Percentiles rank a stretch among this genome's conserved stretches.
These are phyloP conservation scores for Elongisporangium undulatum DNA, from an alignment of 352 stramenopile species.

Conservation along the genomic window DNA sequence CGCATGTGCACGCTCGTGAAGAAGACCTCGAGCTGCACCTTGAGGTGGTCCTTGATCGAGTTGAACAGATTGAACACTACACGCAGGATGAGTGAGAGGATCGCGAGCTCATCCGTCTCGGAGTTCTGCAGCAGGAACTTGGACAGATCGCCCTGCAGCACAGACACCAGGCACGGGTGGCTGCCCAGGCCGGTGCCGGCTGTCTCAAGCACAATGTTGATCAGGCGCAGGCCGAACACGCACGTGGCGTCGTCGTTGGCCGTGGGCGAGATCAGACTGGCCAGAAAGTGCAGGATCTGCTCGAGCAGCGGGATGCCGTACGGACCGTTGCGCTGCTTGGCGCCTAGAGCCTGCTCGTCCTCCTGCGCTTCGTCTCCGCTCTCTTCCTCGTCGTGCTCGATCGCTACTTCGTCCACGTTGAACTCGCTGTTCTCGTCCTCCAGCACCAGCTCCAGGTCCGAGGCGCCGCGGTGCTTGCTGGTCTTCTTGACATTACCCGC, in stretches of 20 bases:
- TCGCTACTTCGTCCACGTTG: background rate
- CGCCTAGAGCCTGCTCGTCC: slow-evolving; percentile 17
- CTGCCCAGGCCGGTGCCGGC: slow-evolving; percentile 81
- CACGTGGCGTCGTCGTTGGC: slow-evolving; percentile 88
- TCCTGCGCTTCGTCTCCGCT: slow-evolving; percentile 7
- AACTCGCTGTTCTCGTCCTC: background rate
- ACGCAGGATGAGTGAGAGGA: slow-evolving; percentile 89
- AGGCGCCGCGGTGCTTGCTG: background rate
- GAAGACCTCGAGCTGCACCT: slow-evolving; percentile 99
- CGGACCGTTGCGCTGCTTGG: slow-evolving; percentile 29
- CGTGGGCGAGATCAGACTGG: slow-evolving; percentile 90
- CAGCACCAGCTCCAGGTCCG: background rate
- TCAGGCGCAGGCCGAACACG: slow-evolving; percentile 90
- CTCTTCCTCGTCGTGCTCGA: slow-evolving; percentile 2
- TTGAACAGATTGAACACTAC: slow-evolving; percentile 99
- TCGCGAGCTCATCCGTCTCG: slow-evolving; percentile 92
- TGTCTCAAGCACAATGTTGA: slow-evolving; percentile 97
- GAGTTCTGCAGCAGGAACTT: slow-evolving; percentile 96
- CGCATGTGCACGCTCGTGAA: slow-evolving; percentile 97
- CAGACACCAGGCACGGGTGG: slow-evolving; percentile 77
- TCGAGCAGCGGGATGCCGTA: slow-evolving; percentile 91
- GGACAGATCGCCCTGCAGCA: slow-evolving; percentile 94
- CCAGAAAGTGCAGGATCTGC: slow-evolving; percentile 93
- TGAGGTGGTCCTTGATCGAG: slow-evolving; percentile 98
- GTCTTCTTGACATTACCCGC: background rate